phyloP scores from a whole-genome alignment of 2,329 filamentous ascomycete genomes.

The Colletotrichum sp. region DNA sequence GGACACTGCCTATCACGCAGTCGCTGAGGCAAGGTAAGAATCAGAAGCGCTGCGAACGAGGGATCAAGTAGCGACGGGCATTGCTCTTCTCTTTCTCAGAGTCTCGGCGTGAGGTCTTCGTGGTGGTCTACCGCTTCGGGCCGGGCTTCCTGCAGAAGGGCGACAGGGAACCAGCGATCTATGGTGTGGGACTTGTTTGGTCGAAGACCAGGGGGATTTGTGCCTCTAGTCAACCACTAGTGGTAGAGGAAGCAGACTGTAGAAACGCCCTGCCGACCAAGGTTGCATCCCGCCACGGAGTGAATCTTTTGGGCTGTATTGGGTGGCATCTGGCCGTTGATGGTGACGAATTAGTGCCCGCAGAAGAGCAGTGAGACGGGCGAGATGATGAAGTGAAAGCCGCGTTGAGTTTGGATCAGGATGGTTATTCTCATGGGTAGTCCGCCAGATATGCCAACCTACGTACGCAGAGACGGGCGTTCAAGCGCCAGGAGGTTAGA shows the following conservation, averaged over 20 bases:
- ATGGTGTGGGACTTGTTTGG: not conserved
- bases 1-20: not conserved
- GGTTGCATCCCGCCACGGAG: not conserved
- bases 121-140: not conserved
- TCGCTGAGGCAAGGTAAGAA: not conserved
- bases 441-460: not conserved
- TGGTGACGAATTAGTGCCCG: not conserved
- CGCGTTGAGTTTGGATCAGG: not conserved
- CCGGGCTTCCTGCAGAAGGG: not conserved
- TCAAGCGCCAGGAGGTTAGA: not conserved
- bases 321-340: not conserved
- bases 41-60: not conserved
- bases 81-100: not conserved
- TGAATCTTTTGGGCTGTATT: not conserved
- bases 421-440: not conserved
- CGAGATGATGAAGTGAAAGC: constrained; percentile 1
- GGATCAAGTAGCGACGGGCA: not conserved
- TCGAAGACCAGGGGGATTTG: not conserved
- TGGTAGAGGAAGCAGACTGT: not conserved
- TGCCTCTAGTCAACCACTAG: not conserved
- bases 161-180: not conserved
- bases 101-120: not conserved
- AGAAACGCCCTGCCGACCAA: not conserved
- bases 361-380: not conserved
- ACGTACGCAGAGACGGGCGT: not conserved